Evolutionary conservation across 257 asterid species (phyloP), one percentile per base, ranked within the genome.

Genomic region (Eucommia ulmoides): DNA sequence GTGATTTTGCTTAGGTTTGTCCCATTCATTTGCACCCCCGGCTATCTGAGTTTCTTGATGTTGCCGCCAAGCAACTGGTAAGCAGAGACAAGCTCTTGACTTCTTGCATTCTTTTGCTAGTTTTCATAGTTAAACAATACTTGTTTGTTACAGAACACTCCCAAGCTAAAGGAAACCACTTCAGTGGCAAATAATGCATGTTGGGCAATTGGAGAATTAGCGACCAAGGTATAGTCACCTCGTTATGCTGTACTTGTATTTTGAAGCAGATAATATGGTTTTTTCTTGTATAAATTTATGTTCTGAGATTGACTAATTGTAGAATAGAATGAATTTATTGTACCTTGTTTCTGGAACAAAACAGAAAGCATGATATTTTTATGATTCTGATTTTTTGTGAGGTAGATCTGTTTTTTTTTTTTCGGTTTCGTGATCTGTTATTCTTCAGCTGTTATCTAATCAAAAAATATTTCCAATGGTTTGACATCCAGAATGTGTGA

Each of bases 151-250:
- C 94, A 91, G 97, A 73, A 64, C 68, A 60, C 83, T 24, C 66
- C 83, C 20, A 79, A 81, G 85, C 80, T 87, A 73, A 91, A 81
- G 71, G 99, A 83, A 55, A 81, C 84, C 44, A 66, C 83, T 53
- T 87, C 99, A 56, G 97, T 83, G 49, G 99, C 97, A 66, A 91
- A 91, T 62, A 91, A 91, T 72, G 99, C 99, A 49, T 91, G 99
- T 64, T 91, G 99, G 99, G 99, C 97, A 56, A 79, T 91, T 60
- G 99, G 99, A 53, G 99, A 91, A 68, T 70, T 91, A 51, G 99
- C 99, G 48, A 64, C 81, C 59, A 87, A 83, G 97, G 92, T 80
- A 67, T 47, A 19, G 45, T 49, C 19, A 22, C 14, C 16, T 22
- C 20, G 9, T 44, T 59, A 7, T 53, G 16, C 24, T 18, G 26